Percentiles rank a stretch among this genome's conserved stretches.
phyloP scores from a whole-genome alignment of 306 rosid species.

The Ziziphus jujuba region DNA sequence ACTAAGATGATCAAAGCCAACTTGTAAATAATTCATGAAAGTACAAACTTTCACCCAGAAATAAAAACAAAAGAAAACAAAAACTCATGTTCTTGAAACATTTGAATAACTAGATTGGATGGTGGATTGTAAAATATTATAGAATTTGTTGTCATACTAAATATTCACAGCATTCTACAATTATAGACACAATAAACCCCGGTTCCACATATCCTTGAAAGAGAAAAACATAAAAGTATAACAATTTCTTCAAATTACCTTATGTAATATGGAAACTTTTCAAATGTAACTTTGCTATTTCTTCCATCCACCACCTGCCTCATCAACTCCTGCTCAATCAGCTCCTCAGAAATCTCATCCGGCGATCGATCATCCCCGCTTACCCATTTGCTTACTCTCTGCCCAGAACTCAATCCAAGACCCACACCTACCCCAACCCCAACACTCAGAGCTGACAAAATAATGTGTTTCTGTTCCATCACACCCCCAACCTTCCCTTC shows the following conservation, averaged over 20 bases:
- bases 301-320: conserved; percentile 63
- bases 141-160: neutral
- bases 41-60: conserved; percentile 15
- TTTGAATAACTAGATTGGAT: neutral
- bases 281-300: conserved; percentile 53
- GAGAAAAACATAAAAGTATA: neutral
- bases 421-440: conserved; percentile 98
- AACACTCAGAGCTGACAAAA: conserved; percentile 90
- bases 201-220: conserved; percentile 3
- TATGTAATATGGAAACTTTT: conserved; percentile 80
- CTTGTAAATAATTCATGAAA: conserved; percentile 30
- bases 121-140: neutral
- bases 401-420: conserved; percentile 78
- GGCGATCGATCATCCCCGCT: conserved; percentile 49
- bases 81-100: too few species aligned
- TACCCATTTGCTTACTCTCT: conserved; percentile 78
- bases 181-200: neutral
- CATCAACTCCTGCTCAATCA: conserved; percentile 68
- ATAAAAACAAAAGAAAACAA: neutral
- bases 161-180: conserved; percentile 8
- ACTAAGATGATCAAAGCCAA: conserved; percentile 24
- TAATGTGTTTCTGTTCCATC: conserved; percentile 93
- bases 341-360: conserved; percentile 64
- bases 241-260: conserved; percentile 48
- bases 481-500: neutral